A percentile compares a stretch with the other conserved stretches of the same genome.
These are phyloP conservation scores for Mucor sp. DNA, from an alignment of 371 early-diverging fungal species.

Conservation along the genomic window DNA sequence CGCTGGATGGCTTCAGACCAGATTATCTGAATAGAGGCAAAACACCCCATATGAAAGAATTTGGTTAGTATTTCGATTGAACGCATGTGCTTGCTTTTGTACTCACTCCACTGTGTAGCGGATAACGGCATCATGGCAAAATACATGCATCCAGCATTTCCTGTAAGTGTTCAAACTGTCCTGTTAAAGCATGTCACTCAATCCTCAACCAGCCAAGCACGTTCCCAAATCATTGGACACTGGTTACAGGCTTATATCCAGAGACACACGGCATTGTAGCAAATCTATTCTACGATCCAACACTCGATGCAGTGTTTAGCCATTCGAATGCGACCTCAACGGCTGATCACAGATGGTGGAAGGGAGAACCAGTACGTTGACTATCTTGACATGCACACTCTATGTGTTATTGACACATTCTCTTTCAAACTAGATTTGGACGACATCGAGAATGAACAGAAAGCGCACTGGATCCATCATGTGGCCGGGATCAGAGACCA, in stretches of 20 bases:
- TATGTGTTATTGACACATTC: not conserved
- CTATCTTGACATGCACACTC: not conserved
- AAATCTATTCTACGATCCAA: slow-evolving; percentile 87
- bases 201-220: slow-evolving; percentile 61
- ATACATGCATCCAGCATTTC: slow-evolving; percentile 77
- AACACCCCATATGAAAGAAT: slow-evolving; percentile 66
- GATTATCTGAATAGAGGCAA: slow-evolving; percentile 80
- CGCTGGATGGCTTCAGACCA: slow-evolving; percentile 89
- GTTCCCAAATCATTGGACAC: slow-evolving; percentile 94
- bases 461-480: slow-evolving; percentile 73
- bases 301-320: slow-evolving; percentile 70
- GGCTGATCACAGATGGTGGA: slow-evolving; percentile 80
- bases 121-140: slow-evolving; percentile 57
- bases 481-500: slow-evolving; percentile 88
- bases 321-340: slow-evolving; percentile 67
- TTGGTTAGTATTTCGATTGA: slow-evolving; percentile 45
- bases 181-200: not conserved
- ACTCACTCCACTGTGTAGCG: slow-evolving; percentile 22
- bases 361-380: slow-evolving; percentile 79
- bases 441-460: slow-evolving; percentile 73
- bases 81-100: not conserved
- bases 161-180: slow-evolving; percentile 37
- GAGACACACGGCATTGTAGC: slow-evolving; percentile 92
- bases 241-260: slow-evolving; percentile 92
- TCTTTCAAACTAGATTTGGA: slow-evolving; percentile 79